phyloP scores from a whole-genome alignment of 73 alveolate genomes.

The Paramecium sexaurelia region DNA sequence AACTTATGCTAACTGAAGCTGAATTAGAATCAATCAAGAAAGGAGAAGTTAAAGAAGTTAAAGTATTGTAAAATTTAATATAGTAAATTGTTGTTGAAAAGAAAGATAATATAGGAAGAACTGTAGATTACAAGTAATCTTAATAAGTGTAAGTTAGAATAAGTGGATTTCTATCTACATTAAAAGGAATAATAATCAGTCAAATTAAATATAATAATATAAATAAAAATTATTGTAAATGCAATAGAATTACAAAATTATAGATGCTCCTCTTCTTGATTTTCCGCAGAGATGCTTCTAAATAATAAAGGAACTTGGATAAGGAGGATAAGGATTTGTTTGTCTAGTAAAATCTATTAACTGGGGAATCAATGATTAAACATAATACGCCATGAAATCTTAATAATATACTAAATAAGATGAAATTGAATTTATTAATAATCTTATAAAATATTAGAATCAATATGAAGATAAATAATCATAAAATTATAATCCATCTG shows the following conservation, averaged over 20 bases:
- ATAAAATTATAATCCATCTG: background rate
- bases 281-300: too few species aligned
- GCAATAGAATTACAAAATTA: background rate
- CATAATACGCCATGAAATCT: background rate
- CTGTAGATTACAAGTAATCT: background rate
- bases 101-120: slow-evolving; percentile 16
- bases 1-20: background rate
- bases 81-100: slow-evolving; percentile 2
- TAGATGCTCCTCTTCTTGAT: background rate
- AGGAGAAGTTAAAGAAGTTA: slow-evolving; percentile 29
- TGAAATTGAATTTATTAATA: background rate
- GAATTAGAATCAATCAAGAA: slow-evolving; percentile 49
- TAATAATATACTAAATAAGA: background rate
- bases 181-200: background rate
- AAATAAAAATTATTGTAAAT: too few species aligned
- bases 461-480: background rate
- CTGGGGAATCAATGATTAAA: too few species aligned
- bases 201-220: too few species aligned
- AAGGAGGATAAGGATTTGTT: too few species aligned
- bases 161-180: background rate
- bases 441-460: background rate
- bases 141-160: background rate
- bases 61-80: background rate
- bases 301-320: too few species aligned
- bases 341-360: too few species aligned